Conservation (phyloP, 1,139 yeast genomes). For the Kodamaea sp. region DNA sequence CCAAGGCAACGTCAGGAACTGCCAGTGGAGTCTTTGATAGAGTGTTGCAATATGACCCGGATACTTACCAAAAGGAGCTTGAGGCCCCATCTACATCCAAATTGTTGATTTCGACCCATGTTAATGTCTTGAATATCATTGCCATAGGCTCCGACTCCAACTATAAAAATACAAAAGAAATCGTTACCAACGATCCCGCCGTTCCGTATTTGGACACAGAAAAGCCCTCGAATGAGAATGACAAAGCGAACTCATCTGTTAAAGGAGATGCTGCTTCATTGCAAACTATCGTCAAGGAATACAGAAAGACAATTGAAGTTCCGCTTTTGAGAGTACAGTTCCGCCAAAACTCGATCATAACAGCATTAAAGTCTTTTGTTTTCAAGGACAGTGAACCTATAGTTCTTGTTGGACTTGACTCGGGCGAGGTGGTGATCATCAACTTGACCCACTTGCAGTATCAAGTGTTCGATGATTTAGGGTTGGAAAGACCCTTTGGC, state of each 20-base stretch:
- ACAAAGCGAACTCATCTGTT: background rate
- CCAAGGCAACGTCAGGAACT: background rate
- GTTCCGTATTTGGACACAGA: conserved; percentile 19
- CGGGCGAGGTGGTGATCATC: conserved; percentile 36
- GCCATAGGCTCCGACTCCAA: conserved; percentile 28
- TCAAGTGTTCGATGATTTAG: conserved; percentile 29
- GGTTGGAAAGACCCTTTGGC: conserved; percentile 12
- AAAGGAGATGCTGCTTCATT: background rate
- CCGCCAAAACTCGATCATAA: conserved; percentile 26
- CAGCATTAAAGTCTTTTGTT: conserved; percentile 31
- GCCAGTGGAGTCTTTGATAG: conserved; percentile 16
- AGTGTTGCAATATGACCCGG: conserved; percentile 27
- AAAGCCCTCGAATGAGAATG: conserved; percentile 1
- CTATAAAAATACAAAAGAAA: conserved; percentile 24
- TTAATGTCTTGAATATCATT: conserved; percentile 40
- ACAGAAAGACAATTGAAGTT: conserved; percentile 28
- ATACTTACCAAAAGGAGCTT: conserved; percentile 24
- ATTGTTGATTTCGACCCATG: conserved; percentile 36
- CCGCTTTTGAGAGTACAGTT: conserved; percentile 40
- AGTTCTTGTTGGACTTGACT: conserved; percentile 37
- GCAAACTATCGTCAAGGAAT: conserved; percentile 9
- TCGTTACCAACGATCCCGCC: conserved; percentile 24
- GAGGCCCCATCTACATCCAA: conserved; percentile 19
- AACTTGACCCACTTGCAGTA: conserved; percentile 30
- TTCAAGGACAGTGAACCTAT: conserved; percentile 23